phyloP scores from a whole-genome alignment of 768 basidiomycete genomes.

The Lyophyllum decastes region DNA sequence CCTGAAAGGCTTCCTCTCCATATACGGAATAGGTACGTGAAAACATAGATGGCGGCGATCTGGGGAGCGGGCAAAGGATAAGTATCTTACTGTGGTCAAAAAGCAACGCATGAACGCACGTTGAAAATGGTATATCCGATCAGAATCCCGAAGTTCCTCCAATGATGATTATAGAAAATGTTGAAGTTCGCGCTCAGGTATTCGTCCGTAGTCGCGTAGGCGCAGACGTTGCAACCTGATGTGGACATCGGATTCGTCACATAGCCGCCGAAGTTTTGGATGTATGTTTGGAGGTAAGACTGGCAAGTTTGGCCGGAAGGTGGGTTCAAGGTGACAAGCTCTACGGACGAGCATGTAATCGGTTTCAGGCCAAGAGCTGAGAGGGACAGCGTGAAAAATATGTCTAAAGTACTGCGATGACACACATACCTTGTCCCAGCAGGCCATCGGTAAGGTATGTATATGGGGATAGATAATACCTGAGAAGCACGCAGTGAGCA shows the following conservation, averaged over 20 bases:
- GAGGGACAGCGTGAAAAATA: constrained; percentile 30
- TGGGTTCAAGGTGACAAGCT: constrained; percentile 62
- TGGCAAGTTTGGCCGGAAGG: constrained; percentile 60
- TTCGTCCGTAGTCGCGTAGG: constrained; percentile 50
- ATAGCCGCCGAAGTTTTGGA: constrained; percentile 55
- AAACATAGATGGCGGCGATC: constrained; percentile 45
- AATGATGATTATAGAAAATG: constrained; percentile 54
- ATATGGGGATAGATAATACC: constrained; percentile 47
- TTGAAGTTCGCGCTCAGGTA: constrained; percentile 60
- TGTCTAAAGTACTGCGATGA: constrained; percentile 18
- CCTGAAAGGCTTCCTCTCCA: constrained; percentile 10
- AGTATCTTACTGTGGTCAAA: background rate
- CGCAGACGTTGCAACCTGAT: constrained; percentile 56
- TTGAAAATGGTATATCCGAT: constrained; percentile 50
- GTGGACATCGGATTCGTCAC: constrained; percentile 54
- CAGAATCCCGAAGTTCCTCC: constrained; percentile 55
- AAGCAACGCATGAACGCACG: constrained; percentile 25
- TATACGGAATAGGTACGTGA: constrained; percentile 45
- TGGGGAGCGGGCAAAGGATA: constrained; percentile 20
- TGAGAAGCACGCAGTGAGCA: background rate
- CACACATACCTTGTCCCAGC: constrained; percentile 43
- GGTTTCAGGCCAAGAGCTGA: constrained; percentile 51
- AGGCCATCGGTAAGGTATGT: constrained; percentile 55
- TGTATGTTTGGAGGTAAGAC: constrained; percentile 52
- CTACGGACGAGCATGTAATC: constrained; percentile 59